Conservation (phyloP, 371 early-diverging fungal species). For the Mortierella sp. region DNA sequence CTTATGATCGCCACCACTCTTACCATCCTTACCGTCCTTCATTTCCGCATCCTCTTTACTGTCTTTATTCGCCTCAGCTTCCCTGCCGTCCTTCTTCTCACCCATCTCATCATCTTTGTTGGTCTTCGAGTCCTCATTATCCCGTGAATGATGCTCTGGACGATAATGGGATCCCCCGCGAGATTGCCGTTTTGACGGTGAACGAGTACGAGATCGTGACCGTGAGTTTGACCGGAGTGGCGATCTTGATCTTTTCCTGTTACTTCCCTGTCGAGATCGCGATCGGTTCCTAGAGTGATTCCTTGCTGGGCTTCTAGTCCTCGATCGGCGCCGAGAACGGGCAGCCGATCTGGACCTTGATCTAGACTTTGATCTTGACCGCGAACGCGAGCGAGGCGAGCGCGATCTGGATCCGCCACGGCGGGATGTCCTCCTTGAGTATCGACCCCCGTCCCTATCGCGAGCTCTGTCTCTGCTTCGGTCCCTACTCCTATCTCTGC, state of each 20-base stretch:
- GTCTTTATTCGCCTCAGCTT: not conserved
- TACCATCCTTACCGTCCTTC: slow-evolving; percentile 12
- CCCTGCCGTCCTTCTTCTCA: slow-evolving; percentile 6
- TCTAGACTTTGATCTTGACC: slow-evolving; percentile 27
- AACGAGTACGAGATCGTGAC: slow-evolving; percentile 28
- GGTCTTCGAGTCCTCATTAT: slow-evolving; percentile 2
- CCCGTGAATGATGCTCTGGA: slow-evolving; percentile 21
- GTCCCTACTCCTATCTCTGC: slow-evolving; percentile 22
- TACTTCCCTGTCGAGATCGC: slow-evolving; percentile 1
- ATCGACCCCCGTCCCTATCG: slow-evolving; percentile 18
- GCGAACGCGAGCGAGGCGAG: slow-evolving; percentile 33
- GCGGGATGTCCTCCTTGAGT: slow-evolving; percentile 15
- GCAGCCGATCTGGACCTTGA: slow-evolving; percentile 26
- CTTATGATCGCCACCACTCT: not conserved
- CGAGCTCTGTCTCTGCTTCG: slow-evolving; percentile 20
- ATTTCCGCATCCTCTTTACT: not conserved
- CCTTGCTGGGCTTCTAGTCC: slow-evolving; percentile 22
- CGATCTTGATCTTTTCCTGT: slow-evolving; percentile 23
- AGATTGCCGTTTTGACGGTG: slow-evolving; percentile 15
- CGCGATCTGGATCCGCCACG: slow-evolving; percentile 29
- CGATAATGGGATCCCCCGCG: slow-evolving; percentile 30
- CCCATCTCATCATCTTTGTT: slow-evolving; percentile 5
- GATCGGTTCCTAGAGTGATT: slow-evolving; percentile 22
- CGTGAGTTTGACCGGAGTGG: slow-evolving; percentile 24
- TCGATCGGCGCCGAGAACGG: slow-evolving; percentile 28